Base-by-base conservation (phyloP, 257 asterid genomes). In the Solanum chmielewskii region DNA sequence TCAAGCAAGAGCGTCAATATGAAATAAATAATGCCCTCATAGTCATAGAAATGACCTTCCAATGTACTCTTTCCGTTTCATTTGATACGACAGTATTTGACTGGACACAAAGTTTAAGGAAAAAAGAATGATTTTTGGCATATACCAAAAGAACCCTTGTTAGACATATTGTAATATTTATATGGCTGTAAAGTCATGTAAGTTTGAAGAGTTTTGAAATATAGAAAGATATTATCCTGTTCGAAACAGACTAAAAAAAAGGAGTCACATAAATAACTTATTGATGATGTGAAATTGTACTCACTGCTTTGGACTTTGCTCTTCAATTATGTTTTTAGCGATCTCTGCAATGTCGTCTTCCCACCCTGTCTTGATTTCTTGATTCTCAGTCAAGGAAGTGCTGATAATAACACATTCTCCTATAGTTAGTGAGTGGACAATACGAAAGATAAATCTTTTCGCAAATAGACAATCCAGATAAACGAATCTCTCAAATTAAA, bases 221-320 rank as follows among this genome's bases (percentile, higher is more conserved):
- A 37, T 73, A 66, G 87, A 39, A 31, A 85, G 16, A n/a, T 0
- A 18, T 47, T 29, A 47, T 16, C 42, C 11, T 47, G 18, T 27
- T 80, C 3, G 14, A 47, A 80, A 47, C 27, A 16, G 1, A 78
- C 23, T 78, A 45, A 78, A 15, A 45, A 16, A 37, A 45, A 9
- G 41, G 4, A 16, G 62, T 9, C 83, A 42, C 23, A 42, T 42
- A 42, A 76, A 42, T 62, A 83, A 80, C 20, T 12, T 80, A 14
- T 37, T 15, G 76, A 78, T 76, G 62, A 39, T 64, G 35, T 35
- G 45, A 86, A 82, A 56, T 49, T 84, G 52, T 59, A 89, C 98
- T 93, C 89, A 95, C 98, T 93, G 98, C 90, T 83, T 92, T 86
- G 98, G 98, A 91, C 96, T 95, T 91, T 95, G 98, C 88, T 95